Evolutionary conservation across 2,329 filamentous ascomycete species (phyloP), one percentile per base, ranked within the genome.

Genomic region (Xylaria sp.): DNA sequence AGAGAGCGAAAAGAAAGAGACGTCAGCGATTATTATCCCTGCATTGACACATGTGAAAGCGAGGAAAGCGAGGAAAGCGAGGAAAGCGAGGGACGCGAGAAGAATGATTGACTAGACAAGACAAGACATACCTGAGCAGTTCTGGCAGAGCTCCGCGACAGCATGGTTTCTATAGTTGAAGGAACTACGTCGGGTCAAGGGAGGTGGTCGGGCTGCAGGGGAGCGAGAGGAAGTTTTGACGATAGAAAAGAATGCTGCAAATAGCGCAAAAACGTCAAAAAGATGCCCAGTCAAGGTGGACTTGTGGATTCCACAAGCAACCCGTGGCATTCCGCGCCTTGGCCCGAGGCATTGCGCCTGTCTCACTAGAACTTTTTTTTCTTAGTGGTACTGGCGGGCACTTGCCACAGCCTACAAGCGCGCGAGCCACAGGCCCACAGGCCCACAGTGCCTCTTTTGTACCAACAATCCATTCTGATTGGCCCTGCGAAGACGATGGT

Each of bases 91-190:
- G 55, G 62, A 53, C 63, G 44, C 29, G 57, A 25, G 51, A 29
- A 57, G 50, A 50, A 42, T 12, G 47, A 66, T 47, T 18, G 53
- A 55, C 32, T 29, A 65, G 3, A 13, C 18, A 60, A 60, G 58
- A 35, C 18, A 54, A 32, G n/a, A 72, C 84, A 74, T 84, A 89
- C 87, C 86, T 88, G 85, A 75, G 86, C 86, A 80, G 86, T 81
- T 79, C 85, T 80, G 74, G 84, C 74, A 78, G 87, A 86, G 81
- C 84, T 85, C 81, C 86, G 85, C 79, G 87, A 88, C 81, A 89
- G 79, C 87, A 89, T 89, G 64, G 60, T 75, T 57, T 40, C 64
- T 58, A 64, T 60, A 58, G 57, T 62, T 53, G 37, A 51, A 60
- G 69, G 53, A 55, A n/a, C 18, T 44, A 44, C 18, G 40, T 18